Evolutionary conservation across 2,329 filamentous ascomycete genomes (phyloP), one percentile per base, ranked within the genome.

Genomic region (Aspergillus ibericus): DNA sequence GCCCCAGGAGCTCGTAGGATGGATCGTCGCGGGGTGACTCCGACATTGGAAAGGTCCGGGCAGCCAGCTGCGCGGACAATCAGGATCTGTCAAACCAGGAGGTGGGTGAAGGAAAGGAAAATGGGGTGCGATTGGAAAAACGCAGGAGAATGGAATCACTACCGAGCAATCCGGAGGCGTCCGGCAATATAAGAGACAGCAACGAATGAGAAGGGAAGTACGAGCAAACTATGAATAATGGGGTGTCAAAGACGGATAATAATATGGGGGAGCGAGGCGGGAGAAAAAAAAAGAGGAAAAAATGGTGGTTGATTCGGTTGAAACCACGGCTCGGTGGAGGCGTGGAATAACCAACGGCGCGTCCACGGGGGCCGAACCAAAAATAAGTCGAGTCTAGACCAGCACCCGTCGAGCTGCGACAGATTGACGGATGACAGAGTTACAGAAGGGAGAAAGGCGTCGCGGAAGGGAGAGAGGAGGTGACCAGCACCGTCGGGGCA

Each of bases 301-400:
- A 53, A 51, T 42, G 20, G 32, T 35, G 32, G 40, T 55, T 53
- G 20, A 53, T 12, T 32, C 29, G 29, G 29, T 32, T 32, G 20
- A 13, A 42, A 42, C 18, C 18, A 18, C 13, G 38, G 18, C 16
- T 42, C 16, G 38, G 38, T 42, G 38, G 38, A 42, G 38, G 25
- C 52, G 48, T 55, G 56, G 53, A 34, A 53, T 38, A 46, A 20
- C 20, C 25, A 48, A 51, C 36, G 50, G 55, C 44, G 32, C 20
- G 25, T 42, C 38, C 38, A 42, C 38, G 59, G 35, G 36, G 52
- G 56, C 50, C 44, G 46, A 59, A 56, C 59, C 59, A 61, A 59
- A 60, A 62, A 59, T 59, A 56, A 60, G 53, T 62, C 29, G 46
- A 59, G 59, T 60, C 59, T 60, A 60, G 59, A 57, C 32, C 38